Evolutionary conservation across 2,329 filamentous ascomycete species (phyloP).

Genomic region (Penicillium brevicompactum): DNA sequence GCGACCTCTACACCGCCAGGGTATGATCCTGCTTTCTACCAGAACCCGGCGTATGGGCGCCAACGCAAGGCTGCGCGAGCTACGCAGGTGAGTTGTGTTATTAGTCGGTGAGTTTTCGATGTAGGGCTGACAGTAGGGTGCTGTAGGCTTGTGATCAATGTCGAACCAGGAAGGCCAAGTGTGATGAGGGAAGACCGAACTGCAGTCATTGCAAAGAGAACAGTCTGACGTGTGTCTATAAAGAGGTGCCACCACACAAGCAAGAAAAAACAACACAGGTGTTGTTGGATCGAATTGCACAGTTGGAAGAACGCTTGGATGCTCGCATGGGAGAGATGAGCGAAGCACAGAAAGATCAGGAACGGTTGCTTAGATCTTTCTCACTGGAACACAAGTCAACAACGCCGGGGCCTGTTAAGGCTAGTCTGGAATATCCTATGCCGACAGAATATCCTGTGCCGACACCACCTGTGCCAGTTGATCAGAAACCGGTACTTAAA

Average conservation of each 20-base stretch:
- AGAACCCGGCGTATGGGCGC: constrained; percentile 34
- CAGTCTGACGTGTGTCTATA: constrained; percentile 79
- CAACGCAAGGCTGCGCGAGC: constrained; percentile 44
- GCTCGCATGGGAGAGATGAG: constrained; percentile 24
- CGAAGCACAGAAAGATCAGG: constrained; percentile 13
- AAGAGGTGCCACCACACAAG: constrained; percentile 90
- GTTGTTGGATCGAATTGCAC: constrained; percentile 37
- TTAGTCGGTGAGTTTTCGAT: background rate
- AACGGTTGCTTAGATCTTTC: background rate
- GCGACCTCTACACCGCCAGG: constrained; percentile 30
- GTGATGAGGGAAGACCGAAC: constrained; percentile 80
- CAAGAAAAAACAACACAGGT: constrained; percentile 46
- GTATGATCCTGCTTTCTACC: constrained; percentile 37
- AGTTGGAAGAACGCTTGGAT: constrained; percentile 34
- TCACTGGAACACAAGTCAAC: background rate
- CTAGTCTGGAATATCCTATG: background rate
- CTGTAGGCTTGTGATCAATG: constrained; percentile 85
- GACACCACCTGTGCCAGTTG: constrained; percentile 1
- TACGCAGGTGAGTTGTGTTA: constrained; percentile 36
- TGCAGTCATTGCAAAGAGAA: constrained; percentile 88
- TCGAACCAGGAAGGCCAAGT: constrained; percentile 84
- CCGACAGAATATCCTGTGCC: background rate
- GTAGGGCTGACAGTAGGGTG: background rate
- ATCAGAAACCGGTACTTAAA: constrained; percentile 1
- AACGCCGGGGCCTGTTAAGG: background rate